A percentile compares a stretch with the other conserved stretches of the same genome.
Evolutionary conservation across 2,329 filamentous ascomycete genomes (phyloP).

Genomic region (Pyrenophora teres): DNA sequence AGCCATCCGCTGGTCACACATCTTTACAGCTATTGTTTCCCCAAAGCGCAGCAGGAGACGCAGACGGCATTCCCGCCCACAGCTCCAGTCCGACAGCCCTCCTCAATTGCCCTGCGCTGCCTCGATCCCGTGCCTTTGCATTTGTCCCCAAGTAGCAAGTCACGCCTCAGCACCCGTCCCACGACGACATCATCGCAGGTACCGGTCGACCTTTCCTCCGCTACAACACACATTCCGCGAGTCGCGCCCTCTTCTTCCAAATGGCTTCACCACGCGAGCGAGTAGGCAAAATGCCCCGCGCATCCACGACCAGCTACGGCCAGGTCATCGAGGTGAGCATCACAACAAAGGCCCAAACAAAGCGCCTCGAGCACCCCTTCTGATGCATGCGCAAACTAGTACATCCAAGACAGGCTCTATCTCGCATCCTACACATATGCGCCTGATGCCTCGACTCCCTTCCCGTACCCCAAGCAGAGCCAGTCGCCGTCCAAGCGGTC

Average conservation of each 20-base stretch:
- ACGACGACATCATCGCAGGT: conserved; percentile 7
- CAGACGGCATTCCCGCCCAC: conserved; percentile 26
- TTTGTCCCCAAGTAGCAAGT: conserved; percentile 25
- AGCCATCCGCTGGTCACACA: conserved; percentile 38
- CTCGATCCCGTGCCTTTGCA: conserved; percentile 24
- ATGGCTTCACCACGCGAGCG: conserved; percentile 39
- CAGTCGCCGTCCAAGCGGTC: conserved; percentile 77
- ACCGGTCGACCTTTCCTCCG: conserved; percentile 20
- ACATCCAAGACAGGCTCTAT: conserved; percentile 80
- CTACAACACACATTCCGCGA: conserved; percentile 5
- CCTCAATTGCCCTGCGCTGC: conserved; percentile 19
- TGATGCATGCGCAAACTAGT: conserved; percentile 21
- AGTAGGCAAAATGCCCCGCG: conserved; percentile 38
- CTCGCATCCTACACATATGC: conserved; percentile 87
- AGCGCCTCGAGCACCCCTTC: conserved; percentile 14
- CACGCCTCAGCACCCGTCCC: conserved; percentile 8
- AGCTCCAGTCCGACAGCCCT: conserved; percentile 18
- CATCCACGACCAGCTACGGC: conserved; percentile 64
- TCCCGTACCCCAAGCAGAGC: conserved; percentile 75
- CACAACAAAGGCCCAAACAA: conserved; percentile 34
- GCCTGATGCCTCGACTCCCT: conserved; percentile 79
- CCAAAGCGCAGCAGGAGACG: conserved; percentile 23
- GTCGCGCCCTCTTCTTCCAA: conserved; percentile 21
- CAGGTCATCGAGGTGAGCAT: conserved; percentile 93
- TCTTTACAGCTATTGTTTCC: conserved; percentile 47